A percentile compares a stretch with the other conserved stretches of the same genome.
These are phyloP conservation scores for Suillus hirtellus DNA, from an alignment of 768 basidiomycete species.

Conservation along the genomic window DNA sequence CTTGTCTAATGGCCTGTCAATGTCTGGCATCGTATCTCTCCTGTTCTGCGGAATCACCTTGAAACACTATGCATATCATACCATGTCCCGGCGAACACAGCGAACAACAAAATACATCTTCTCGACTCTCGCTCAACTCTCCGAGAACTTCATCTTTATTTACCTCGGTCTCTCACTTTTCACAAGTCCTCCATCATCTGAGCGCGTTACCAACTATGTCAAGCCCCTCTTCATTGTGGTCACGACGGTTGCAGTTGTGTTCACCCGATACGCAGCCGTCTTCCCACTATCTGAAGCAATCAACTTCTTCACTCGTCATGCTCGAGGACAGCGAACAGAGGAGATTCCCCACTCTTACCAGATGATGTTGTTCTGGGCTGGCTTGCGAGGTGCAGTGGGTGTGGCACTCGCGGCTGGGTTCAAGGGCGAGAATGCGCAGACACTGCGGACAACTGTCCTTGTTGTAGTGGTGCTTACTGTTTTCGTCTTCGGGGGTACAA, in stretches of 20 bases:
- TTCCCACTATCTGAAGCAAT: constrained; percentile 94
- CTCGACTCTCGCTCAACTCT: constrained; percentile 88
- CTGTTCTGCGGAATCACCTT: constrained; percentile 98
- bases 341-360: constrained; percentile 97
- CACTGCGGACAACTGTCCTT: constrained; percentile 89
- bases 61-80: constrained; percentile 99
- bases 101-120: constrained; percentile 95
- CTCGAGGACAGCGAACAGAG: constrained; percentile 81
- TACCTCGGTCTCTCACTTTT: constrained; percentile 98
- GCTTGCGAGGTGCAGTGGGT: constrained; percentile 93
- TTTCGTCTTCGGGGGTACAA: constrained; percentile 95
- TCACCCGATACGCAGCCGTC: constrained; percentile 93
- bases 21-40: constrained; percentile 96
- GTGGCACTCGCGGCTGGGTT: constrained; percentile 97
- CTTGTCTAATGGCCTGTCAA: constrained; percentile 93
- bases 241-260: constrained; percentile 87
- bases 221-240: constrained; percentile 95
- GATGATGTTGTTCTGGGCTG: constrained; percentile 99
- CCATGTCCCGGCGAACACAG: constrained; percentile 95
- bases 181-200: constrained; percentile 77
- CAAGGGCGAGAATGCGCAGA: constrained; percentile 89
- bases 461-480: constrained; percentile 96
- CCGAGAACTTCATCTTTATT: constrained; percentile 99
- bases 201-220: constrained; percentile 80
- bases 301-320: constrained; percentile 88